Percentiles rank a stretch among this genome's conserved stretches.
These are phyloP conservation scores for Cyclotella distinguenda DNA, from an alignment of 108 stramenopile genomes.

Conservation along the genomic window DNA sequence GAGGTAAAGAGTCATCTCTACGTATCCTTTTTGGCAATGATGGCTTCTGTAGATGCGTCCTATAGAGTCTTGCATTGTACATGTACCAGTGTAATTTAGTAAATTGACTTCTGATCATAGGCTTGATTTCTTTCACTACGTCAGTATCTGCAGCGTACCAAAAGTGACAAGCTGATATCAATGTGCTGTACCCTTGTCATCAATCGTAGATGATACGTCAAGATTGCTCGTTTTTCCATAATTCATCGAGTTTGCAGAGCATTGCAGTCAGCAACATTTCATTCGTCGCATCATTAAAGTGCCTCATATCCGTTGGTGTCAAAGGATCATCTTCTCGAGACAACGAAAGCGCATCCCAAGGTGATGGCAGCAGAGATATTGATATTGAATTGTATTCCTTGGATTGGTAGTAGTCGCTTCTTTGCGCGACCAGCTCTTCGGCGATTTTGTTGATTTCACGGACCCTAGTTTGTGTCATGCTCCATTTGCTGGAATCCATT, in stretches of 20 bases:
- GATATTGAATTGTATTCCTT: slow-evolving; percentile 9
- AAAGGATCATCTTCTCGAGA: slow-evolving; percentile 22
- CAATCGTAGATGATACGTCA: too few relatives aligned
- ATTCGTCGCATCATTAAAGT: slow-evolving; percentile 15
- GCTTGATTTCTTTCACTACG: too few relatives aligned
- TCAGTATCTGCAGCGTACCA: too few relatives aligned
- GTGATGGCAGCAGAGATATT: slow-evolving; percentile 10
- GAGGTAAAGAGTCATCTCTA: too few relatives aligned
- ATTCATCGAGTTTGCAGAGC: slow-evolving; percentile 19
- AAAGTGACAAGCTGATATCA: too few relatives aligned
- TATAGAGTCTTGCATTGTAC: too few relatives aligned
- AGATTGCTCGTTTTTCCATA: slow-evolving; percentile 1
- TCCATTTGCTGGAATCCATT: slow-evolving; percentile 23
- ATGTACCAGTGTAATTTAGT: too few relatives aligned
- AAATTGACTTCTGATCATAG: too few relatives aligned
- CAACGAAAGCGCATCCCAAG: slow-evolving; percentile 17
- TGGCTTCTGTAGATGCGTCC: too few relatives aligned
- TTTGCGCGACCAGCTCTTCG: slow-evolving; percentile 6
- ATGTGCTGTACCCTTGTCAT: too few relatives aligned
- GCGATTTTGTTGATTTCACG: slow-evolving; percentile 16
- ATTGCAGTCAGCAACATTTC: slow-evolving; percentile 25
- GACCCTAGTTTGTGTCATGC: slow-evolving; percentile 28
- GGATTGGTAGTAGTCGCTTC: background rate
- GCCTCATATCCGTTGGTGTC: slow-evolving; percentile 28
- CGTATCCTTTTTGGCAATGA: too few relatives aligned